These are phyloP conservation scores for Rhizomucor miehei DNA, from an alignment of 371 early-diverging fungal species.

Conservation along the genomic window DNA sequence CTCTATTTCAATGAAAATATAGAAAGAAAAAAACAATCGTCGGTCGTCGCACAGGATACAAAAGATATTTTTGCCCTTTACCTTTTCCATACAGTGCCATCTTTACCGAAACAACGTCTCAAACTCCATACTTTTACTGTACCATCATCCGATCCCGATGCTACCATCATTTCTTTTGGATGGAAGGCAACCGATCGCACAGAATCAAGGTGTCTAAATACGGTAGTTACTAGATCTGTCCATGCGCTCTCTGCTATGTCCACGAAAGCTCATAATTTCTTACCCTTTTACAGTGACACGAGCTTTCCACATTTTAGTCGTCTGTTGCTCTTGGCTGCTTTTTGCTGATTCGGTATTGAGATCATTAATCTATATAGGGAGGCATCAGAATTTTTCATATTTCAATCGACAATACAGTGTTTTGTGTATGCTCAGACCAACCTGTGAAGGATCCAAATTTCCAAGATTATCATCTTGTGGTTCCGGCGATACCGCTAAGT, in stretches of 20 bases:
- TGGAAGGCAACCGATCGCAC: slow-evolving; percentile 75
- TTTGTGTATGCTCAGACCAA: slow-evolving; percentile 6
- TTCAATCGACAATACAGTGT: not conserved
- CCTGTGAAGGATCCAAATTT: slow-evolving; percentile 28
- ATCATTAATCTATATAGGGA: slow-evolving; percentile 18
- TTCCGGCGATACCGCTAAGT: slow-evolving; percentile 8
- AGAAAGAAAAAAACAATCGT: too few relatives aligned
- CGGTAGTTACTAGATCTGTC: not conserved
- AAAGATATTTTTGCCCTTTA: slow-evolving; percentile 6
- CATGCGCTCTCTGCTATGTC: not conserved
- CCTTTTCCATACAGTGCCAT: slow-evolving; percentile 36
- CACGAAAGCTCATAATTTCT: not conserved
- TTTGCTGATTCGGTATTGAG: slow-evolving; percentile 17
- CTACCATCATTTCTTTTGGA: slow-evolving; percentile 54
- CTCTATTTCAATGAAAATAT: not conserved
- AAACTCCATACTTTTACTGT: slow-evolving; percentile 81
- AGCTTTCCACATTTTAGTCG: slow-evolving; percentile 58
- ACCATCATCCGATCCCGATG: slow-evolving; percentile 82
- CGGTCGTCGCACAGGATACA: too few relatives aligned
- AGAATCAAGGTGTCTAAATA: slow-evolving; percentile 74
- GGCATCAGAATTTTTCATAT: not conserved
- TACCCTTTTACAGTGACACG: slow-evolving; percentile 63
- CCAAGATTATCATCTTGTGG: slow-evolving; percentile 23
- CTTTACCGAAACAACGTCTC: slow-evolving; percentile 35
- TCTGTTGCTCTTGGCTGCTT: slow-evolving; percentile 8